Evolutionary conservation across 2,329 filamentous ascomycete genomes (phyloP).

Genomic region (Stachybotrys echinatus): DNA sequence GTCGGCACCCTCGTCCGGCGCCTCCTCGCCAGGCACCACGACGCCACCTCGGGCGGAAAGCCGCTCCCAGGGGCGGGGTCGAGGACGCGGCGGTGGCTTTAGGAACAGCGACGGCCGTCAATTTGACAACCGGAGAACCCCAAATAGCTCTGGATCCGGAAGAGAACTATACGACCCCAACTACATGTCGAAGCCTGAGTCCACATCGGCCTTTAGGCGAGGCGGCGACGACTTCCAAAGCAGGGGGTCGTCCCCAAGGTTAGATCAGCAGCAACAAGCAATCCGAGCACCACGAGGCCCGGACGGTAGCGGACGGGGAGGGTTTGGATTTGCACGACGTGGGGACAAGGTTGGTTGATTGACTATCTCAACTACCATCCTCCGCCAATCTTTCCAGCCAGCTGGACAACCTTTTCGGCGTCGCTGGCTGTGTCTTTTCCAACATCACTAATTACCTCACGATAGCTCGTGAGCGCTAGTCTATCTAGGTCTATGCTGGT

Average conservation of each 20-base stretch:
- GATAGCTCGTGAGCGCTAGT: constrained; percentile 80
- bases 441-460: constrained; percentile 91
- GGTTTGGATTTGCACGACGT: constrained; percentile 68
- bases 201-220: constrained; percentile 33
- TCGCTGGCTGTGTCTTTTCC: constrained; percentile 68
- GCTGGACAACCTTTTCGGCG: constrained; percentile 76
- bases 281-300: constrained; percentile 74
- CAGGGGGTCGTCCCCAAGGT: constrained; percentile 39
- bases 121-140: constrained; percentile 19
- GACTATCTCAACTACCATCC: constrained; percentile 64
- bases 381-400: constrained; percentile 86
- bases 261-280: constrained; percentile 61
- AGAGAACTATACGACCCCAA: constrained; percentile 75
- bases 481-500: constrained; percentile 67
- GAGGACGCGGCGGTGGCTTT: constrained; percentile 34
- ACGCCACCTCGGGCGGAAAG: constrained; percentile 46
- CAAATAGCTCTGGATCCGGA: constrained; percentile 23
- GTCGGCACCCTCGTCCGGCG: constrained; percentile 46
- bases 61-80: constrained; percentile 35
- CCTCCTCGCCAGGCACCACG: constrained; percentile 56
- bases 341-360: constrained; percentile 40
- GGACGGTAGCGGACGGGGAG: constrained; percentile 68
- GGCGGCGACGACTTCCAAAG: constrained; percentile 30
- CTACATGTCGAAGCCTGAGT: constrained; percentile 60
- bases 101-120: constrained; percentile 20